Percentiles rank a stretch among this genome's conserved stretches.
Conservation (phyloP, 2,329 filamentous ascomycete genomes). For the Sarocladium oryzae region DNA sequence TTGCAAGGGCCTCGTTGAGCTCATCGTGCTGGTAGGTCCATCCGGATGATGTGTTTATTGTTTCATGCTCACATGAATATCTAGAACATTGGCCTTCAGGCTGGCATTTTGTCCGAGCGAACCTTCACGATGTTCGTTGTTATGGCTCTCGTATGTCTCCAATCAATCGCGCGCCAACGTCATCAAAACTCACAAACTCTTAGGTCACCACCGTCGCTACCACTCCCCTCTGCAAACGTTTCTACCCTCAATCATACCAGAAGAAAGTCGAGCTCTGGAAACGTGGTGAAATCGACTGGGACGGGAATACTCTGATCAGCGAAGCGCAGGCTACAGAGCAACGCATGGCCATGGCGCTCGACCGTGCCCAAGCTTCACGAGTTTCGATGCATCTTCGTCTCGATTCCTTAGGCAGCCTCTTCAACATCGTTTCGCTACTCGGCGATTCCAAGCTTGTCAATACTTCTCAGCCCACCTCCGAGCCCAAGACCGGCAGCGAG, state of each 20-base stretch:
- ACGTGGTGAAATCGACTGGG: conserved; percentile 87
- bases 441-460: conserved; percentile 35
- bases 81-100: conserved; percentile 70
- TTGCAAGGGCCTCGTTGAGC: conserved; percentile 89
- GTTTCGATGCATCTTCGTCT: conserved; percentile 22
- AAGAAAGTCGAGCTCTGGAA: conserved; percentile 52
- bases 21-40: conserved; percentile 76
- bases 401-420: conserved; percentile 21
- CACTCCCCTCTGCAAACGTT: conserved; percentile 63
- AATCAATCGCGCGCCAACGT: too few species aligned
- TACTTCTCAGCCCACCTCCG: conserved; percentile 14
- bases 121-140: conserved; percentile 94
- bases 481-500: conserved; percentile 20
- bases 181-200: background rate
- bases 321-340: conserved; percentile 19
- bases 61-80: background rate
- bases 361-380: conserved; percentile 20
- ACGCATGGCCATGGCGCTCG: conserved; percentile 20
- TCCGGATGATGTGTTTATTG: background rate
- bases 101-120: conserved; percentile 68
- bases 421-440: conserved; percentile 51
- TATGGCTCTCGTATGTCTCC: conserved; percentile 62
- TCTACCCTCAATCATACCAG: conserved; percentile 65
- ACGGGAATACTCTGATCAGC: conserved; percentile 28
- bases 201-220: conserved; percentile 73